Evolutionary conservation across 1,139 yeast genomes (phyloP).

Genomic region (Yamadazyma songkhlaensis): DNA sequence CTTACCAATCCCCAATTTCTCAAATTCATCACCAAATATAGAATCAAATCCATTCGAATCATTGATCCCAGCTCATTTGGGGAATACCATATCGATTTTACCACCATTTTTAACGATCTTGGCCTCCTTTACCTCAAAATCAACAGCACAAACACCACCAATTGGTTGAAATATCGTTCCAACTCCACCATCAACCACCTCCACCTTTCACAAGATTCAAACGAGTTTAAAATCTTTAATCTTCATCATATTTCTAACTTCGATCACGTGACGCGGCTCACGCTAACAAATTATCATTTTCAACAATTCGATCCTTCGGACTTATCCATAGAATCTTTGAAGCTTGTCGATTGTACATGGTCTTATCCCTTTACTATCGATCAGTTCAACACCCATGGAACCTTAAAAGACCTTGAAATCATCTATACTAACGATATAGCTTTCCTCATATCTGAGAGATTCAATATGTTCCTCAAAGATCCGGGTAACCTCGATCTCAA

Average conservation of each 20-base stretch:
- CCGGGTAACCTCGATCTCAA: constrained; percentile 21
- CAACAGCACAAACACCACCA: constrained; percentile 36
- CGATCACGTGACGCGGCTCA: constrained; percentile 18
- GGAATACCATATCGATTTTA: constrained; percentile 35
- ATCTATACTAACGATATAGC: constrained; percentile 26
- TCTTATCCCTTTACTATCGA: constrained; percentile 40
- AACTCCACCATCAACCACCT: constrained; percentile 14
- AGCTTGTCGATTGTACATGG: constrained; percentile 40
- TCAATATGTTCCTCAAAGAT: constrained; percentile 24
- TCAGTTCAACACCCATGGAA: constrained; percentile 28
- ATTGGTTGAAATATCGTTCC: constrained; percentile 40
- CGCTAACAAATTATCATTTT: constrained; percentile 30
- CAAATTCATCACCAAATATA: constrained; percentile 11
- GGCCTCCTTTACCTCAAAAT: constrained; percentile 16
- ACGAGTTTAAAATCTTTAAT: constrained; percentile 27
- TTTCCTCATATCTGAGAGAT: constrained; percentile 38
- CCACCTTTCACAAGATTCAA: too few relatives aligned
- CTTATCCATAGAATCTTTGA: background rate
- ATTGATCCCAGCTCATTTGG: constrained; percentile 23
- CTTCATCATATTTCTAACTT: constrained; percentile 31
- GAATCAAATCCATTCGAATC: constrained; percentile 24
- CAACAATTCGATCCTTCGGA: too few relatives aligned
- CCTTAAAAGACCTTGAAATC: constrained; percentile 23
- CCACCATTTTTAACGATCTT: too few relatives aligned
- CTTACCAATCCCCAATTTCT: constrained; percentile 16